Evolutionary conservation across 2,329 filamentous ascomycete genomes (phyloP), one percentile per base, ranked within the genome.

Genomic region (Huntiella omanensis): DNA sequence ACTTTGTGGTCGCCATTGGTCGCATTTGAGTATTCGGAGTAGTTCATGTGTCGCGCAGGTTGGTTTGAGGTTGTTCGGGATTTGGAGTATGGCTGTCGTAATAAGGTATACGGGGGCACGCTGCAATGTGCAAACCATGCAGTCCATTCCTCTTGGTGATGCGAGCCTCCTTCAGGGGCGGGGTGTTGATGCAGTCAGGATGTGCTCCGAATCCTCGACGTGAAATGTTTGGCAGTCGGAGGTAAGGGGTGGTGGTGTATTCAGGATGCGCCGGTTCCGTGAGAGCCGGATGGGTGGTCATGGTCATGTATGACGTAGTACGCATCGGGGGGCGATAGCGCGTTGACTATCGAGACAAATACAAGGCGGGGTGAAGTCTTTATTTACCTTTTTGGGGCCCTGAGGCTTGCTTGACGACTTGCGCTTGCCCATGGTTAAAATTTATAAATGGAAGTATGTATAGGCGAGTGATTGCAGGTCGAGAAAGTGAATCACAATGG

Each of bases 391-490:
- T 65, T 83, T 91, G 19, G 83, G 79, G 52, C 80, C 83, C 60
- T 77, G 72, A 12, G 83, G 83, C 67, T 86, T 86, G 58, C 77
- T 73, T 46, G 85, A 81, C 19, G 82, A 82, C 72, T 91, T 92
- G 73, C 88, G 83, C 71, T 95, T 95, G 52, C 88, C 88, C 88
- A 85, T 70, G 17, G 8, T 48, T 3, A 11, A 35, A 11, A 36
- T 33, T 28, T 33, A 19, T 34, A 43, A 7, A 43, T 38, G 17
- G 3, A 17, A 2, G 11, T 28, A 8, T 13, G 33, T 33, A 34
- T 39, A n/a, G 22, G 22, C 7, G 22, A 7, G 22, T 28, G 22
- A 7, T 10, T 28, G 22, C 22, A 28, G 22, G 22, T 28, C 22
- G 22, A 28, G 22, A 28, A 28, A 7, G 22, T 28, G 8, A 28